Conservation (phyloP, 805 yeast species). For the Suhomyces tanzawaensis region DNA sequence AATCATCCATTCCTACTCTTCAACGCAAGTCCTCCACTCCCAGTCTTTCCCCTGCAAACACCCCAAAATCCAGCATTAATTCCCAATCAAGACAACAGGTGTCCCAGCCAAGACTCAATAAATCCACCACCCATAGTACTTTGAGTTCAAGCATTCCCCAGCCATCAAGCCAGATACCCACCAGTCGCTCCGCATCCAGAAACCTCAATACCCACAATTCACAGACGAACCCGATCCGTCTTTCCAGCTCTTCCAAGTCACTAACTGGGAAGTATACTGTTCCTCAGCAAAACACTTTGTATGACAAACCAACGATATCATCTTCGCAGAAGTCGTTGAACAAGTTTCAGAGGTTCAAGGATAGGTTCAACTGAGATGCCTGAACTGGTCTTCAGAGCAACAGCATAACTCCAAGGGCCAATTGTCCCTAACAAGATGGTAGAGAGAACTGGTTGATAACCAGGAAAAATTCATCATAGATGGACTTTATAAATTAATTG, state of each 20-base stretch:
- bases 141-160: background rate
- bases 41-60: background rate
- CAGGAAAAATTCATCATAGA: no score
- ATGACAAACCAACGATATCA: slow-evolving; percentile 41
- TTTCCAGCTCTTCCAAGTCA: slow-evolving; percentile 4
- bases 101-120: background rate
- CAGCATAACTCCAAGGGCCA: no score
- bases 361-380: slow-evolving; percentile 24
- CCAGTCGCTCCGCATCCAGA: background rate
- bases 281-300: slow-evolving; percentile 27
- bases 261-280: slow-evolving; percentile 15
- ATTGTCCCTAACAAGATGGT: no score
- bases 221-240: background rate
- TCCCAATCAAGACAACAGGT: background rate
- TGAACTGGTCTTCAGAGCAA: no score
- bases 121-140: background rate
- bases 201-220: background rate
- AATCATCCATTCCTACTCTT: slow-evolving; percentile 5
- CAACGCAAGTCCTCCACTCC: slow-evolving; percentile 6
- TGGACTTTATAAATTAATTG: no score
- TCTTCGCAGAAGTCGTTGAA: slow-evolving; percentile 27
- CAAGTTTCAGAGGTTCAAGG: slow-evolving; percentile 34
- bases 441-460: no score
- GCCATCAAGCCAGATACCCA: background rate
- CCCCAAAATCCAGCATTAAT: background rate